Conservation (phyloP, 176 grass and related monocot species). For the Rhipidocladum racemiflorum region DNA sequence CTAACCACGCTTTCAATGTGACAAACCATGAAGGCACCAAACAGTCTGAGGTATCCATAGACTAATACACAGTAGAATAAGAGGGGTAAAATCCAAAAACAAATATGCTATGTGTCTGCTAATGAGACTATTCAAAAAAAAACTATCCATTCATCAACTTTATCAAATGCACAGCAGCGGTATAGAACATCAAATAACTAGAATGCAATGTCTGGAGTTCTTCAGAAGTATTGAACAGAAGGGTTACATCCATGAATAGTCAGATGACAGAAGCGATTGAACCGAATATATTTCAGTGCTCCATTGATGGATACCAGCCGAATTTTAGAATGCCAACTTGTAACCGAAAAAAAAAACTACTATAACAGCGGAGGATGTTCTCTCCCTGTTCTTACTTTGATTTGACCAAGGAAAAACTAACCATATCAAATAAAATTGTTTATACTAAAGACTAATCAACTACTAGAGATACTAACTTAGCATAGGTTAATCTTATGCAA, state of each 20-base stretch:
- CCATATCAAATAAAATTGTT: background rate
- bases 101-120: background rate
- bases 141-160: background rate
- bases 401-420: constrained; percentile 14
- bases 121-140: background rate
- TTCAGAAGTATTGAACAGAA: background rate
- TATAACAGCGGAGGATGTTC: background rate
- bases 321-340: background rate
- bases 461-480: constrained; percentile 24
- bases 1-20: background rate
- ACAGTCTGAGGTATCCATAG: background rate
- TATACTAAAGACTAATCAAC: constrained; percentile 19
- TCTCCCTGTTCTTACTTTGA: background rate
- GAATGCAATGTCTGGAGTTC: background rate
- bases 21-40: background rate
- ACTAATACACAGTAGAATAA: background rate
- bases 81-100: background rate
- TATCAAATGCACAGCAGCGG: background rate
- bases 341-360: background rate
- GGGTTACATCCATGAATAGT: background rate
- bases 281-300: background rate
- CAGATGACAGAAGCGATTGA: background rate
- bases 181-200: constrained; percentile 22
- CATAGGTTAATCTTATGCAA: constrained; percentile 46
- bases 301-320: background rate